Evolutionary conservation across 306 rosid genomes (phyloP).

Genomic region (Quercus gilva): DNA sequence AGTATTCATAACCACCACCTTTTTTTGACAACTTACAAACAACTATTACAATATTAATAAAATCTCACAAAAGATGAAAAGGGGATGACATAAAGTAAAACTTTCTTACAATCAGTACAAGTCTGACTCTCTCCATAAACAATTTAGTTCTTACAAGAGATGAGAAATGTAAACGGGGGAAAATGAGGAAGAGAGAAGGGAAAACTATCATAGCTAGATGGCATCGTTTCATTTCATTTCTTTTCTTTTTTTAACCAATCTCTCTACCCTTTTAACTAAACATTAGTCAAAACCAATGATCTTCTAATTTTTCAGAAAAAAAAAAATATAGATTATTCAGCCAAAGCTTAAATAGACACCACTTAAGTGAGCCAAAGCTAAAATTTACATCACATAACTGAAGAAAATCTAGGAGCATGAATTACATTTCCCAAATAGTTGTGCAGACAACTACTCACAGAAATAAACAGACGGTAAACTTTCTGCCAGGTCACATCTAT

Average conservation of each 20-base stretch:
- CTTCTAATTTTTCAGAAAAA: neutral
- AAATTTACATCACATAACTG: neutral
- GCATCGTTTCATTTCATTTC: neutral
- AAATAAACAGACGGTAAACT: neutral
- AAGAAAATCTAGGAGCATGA: neutral
- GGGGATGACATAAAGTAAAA: neutral
- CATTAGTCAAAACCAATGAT: neutral
- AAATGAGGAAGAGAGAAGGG: too few relatives aligned
- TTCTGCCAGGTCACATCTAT: neutral
- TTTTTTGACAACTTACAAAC: neutral
- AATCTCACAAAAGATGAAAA: neutral
- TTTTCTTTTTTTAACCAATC: neutral
- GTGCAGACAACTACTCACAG: neutral
- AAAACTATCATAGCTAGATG: neutral
- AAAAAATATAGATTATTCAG: neutral
- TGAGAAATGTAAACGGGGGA: too few relatives aligned
- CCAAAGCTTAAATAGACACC: neutral
- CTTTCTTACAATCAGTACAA: neutral
- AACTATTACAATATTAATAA: neutral
- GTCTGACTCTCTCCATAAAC: neutral
- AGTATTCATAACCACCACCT: neutral
- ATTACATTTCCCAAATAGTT: neutral
- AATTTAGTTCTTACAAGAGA: neutral
- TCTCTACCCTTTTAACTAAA: neutral
- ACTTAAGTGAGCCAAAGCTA: neutral